Evolutionary conservation across 805 yeast species (phyloP), one percentile per base, ranked within the genome.

Genomic region (Barnettozyma populi): DNA sequence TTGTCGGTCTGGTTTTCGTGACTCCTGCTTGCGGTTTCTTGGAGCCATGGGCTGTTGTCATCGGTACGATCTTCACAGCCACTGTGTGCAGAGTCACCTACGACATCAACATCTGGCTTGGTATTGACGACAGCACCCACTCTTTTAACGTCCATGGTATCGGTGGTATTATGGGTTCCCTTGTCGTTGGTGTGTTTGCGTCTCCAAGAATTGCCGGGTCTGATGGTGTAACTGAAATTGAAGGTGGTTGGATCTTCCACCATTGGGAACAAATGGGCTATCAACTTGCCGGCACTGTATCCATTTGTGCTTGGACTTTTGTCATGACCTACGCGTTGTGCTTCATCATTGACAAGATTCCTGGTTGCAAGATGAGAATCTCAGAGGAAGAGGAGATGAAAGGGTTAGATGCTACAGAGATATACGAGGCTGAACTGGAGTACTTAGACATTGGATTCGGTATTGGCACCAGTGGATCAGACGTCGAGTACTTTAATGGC

Each of bases 1-100:
- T 92, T 64, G 88, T 95, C 19, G 99, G 98, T 2, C 76, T 92
- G 36, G 98, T 92, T n/a, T 97, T 97, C 5, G 97, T 97, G 2
- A 92, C 99, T 0, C 98, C 99, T 19, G 80, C 95, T 19, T 84
- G 95, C 36, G 98, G 98, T n/a, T 75, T 80, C 62, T 85, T 92
- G 49, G 94, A 97, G 4, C 73, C 90, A 43, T 94, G 96, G 90
- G 97, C 90, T 1, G 83, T 95, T 7, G 85, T 87, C 7, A 75
- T 89, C 23, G 80, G 90, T 52, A 95, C 97, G 2, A 72, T 87
- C 23, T 75, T 79, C 8, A 73, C 97, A 1, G 96, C 96, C 16
- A 63, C 82, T 14, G 78, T 83, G 27, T 94, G 98, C 75, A 90
- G 92, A 71, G 82, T 84, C 59, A 74, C 95, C 42, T 90, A 97